Evolutionary conservation across 331 rosid genomes (phyloP).

Genomic region (Arachis monticola): DNA sequence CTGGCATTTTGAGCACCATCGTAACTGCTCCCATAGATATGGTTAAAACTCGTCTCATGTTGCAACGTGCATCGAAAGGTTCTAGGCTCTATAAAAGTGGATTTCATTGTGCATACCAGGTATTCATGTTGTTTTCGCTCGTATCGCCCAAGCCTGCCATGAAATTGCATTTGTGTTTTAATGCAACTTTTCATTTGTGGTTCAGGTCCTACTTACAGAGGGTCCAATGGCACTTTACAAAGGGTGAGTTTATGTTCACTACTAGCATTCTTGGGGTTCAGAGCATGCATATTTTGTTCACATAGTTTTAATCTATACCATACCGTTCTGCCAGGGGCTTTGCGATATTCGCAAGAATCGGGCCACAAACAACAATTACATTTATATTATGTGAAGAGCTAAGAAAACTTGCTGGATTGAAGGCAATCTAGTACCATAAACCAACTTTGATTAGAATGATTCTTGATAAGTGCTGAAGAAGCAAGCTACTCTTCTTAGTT

Average conservation of each 20-base stretch:
- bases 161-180: conserved; percentile 18
- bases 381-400: conserved; percentile 86
- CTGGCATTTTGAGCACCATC: conserved; percentile 77
- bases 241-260: conserved; percentile 66
- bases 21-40: conserved; percentile 91
- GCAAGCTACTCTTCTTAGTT: conserved; percentile 23
- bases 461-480: conserved; percentile 24
- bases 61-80: conserved; percentile 71
- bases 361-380: conserved; percentile 94
- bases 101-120: conserved; percentile 88
- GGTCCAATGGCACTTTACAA: conserved; percentile 94
- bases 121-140: conserved; percentile 20
- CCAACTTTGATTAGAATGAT: conserved; percentile 27
- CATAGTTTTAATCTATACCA: not conserved
- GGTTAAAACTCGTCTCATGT: conserved; percentile 96
- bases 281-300: not conserved
- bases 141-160: not conserved
- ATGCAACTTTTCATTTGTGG: conserved; percentile 33
- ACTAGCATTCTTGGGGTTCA: conserved; percentile 20
- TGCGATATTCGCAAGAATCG: conserved; percentile 81
- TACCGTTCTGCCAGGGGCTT: conserved; percentile 70
- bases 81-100: conserved; percentile 69
- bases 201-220: conserved; percentile 79
- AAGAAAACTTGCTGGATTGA: conserved; percentile 77
- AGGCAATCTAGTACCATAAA: conserved; percentile 59